Evolutionary conservation across 805 yeast species (phyloP), one percentile per base, ranked within the genome.

Genomic region (Lipomyces kockii): DNA sequence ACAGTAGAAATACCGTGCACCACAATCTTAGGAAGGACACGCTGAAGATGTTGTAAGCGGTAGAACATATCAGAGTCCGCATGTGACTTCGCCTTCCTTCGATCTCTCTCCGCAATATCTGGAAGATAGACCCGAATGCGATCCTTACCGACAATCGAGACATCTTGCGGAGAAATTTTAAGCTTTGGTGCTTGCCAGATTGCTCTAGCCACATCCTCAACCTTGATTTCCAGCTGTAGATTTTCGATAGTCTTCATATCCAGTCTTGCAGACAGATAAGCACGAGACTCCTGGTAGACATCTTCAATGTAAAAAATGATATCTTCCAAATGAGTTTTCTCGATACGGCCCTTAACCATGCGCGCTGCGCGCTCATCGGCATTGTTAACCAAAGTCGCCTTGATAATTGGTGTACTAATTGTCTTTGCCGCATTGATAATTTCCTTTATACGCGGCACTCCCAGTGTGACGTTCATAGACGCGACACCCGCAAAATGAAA

Each of bases 401-500:
- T 92, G 77, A 95, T 95, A 77, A 95, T 95, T 1, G 99, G 99
- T 7, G 99, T 95, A 6, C 97, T 91, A 74, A 95, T 95, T 22
- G 87, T 86, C 78, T 95, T 95, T 22, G 98, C 91, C 2, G 99
- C 99, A 78, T 95, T 95, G 78, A 95, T 95, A 78, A 95, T 95
- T 83, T 95, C 99, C 81, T 95, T 95, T 78, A 95, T 94, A 86
- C 99, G 97, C 60, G 99, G 99, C 62, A 95, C 99, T 86, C 99
- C 99, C 73, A 95, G 85, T 0, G 99, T 95, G 72, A 94, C 97
- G 82, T 95, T 95, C 98, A 94, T 95, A 58, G 97, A 90, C 46
- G 99, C 98, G 66, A 95, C 99, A 84, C 99, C 99, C 75, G 99
- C 99, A 84, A 95, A 95, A 84, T 95, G 99, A 91, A 94, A 94